Base-by-base conservation (phyloP, 164 flowering plant genomes). In the Taxillus chinensis region DNA sequence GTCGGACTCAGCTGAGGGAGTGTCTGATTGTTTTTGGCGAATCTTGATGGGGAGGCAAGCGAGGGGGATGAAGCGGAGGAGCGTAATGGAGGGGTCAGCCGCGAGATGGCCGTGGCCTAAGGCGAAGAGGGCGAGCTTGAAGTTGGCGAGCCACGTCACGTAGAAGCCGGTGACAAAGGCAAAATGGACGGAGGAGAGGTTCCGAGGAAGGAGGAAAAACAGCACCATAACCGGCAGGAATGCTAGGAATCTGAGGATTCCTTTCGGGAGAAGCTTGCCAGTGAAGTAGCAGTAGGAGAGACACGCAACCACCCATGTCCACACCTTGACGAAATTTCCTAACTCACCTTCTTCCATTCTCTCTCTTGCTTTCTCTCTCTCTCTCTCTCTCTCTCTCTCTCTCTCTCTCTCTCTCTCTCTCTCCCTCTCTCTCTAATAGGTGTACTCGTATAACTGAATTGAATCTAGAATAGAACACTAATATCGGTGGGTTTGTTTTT, bases 61-160 rank as follows among this genome's bases (percentile, higher is more conserved):
- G 58, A 55, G 37, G 58, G 58, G 5, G 58, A 55, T 6, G 58
- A 55, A 55, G 4, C 40, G 37, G 58, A 27, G 4, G 58, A 55
- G 40, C 37, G 58, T 1, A 38, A 38, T 17, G 4, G 2, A 1
- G 8, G 27, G 40, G 37, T 5, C 10, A 38, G 38, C 8, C 37
- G 58, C 27, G 4, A 55, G 38, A 38, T 27, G 58, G 38, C 58
- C 58, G 37, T 0, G 7, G 58, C 58, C 58, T 27, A 55, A 55
- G 58, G 58, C 58, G 58, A 55, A 55, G 5, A 55, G 58, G 37
- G 16, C 37, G 58, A 55, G 58, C 40, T 55, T 55, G 58, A 55
- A 55, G 16, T 55, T 55, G 8, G 58, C 51, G 4, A 74, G 70
- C 78, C 78, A 74, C 4, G 72, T 15, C 14, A 70, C 55, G 70